These are phyloP conservation scores for Annona cherimola DNA, from an alignment of 164 flowering plant genomes.

Conservation along the genomic window DNA sequence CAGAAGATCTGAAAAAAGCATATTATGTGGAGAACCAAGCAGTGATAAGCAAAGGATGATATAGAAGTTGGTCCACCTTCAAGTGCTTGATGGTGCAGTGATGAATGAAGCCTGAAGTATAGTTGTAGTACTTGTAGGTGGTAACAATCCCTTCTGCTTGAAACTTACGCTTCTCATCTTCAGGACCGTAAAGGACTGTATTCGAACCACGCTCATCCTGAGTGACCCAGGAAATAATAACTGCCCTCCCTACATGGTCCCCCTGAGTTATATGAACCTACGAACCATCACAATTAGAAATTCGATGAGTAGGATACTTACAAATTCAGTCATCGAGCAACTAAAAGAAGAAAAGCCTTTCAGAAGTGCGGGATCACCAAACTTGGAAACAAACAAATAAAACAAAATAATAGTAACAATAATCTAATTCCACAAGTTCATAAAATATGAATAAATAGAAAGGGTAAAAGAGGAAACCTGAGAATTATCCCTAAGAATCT, in stretches of 20 bases:
- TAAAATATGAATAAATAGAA: too few relatives aligned
- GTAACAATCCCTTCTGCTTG: slow-evolving; percentile 23
- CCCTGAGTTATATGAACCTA: slow-evolving; percentile 65
- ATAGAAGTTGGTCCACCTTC: slow-evolving; percentile 20
- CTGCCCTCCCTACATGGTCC: slow-evolving; percentile 37
- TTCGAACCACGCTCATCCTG: slow-evolving; percentile 37
- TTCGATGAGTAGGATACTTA: not conserved
- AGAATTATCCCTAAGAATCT: too few relatives aligned
- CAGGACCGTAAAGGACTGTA: slow-evolving; percentile 31
- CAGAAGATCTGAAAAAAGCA: not conserved
- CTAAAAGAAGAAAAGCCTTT: not conserved
- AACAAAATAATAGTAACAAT: too few relatives aligned
- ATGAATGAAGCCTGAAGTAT: slow-evolving; percentile 52
- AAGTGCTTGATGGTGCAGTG: slow-evolving; percentile 41
- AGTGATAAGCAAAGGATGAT: not conserved
- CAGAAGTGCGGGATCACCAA: not conserved
- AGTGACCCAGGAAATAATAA: slow-evolving; percentile 63
- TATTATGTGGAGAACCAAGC: not conserved
- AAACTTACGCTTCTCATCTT: slow-evolving; percentile 12
- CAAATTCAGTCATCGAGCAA: not conserved
- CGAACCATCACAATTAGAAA: not conserved
- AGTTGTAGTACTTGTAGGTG: slow-evolving; percentile 36
- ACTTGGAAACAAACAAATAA: not conserved
- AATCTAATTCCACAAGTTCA: not conserved
- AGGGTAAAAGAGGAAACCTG: too few relatives aligned